Evolutionary conservation across 1,284 basidiomycete species (phyloP), one percentile per base, ranked within the genome.

Genomic region (Marasmius fiardii): DNA sequence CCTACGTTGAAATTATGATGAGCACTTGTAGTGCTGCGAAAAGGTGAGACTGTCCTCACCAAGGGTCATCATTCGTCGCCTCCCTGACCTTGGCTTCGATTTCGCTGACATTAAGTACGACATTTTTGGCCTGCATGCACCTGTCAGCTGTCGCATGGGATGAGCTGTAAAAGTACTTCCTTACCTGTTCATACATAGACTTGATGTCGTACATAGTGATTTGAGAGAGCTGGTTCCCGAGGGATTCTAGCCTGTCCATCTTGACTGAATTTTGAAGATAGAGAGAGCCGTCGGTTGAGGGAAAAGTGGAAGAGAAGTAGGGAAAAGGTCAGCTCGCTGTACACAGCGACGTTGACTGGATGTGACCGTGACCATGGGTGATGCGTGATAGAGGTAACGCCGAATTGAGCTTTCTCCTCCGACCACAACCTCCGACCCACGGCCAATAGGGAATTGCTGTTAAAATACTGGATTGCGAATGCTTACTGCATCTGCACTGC

Each of bases 21-120:
- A 24, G 28, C 5, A 21, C 14, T 43, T 7, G 18, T 43, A 37
- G 43, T 1, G 6, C n/a, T 10, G 14, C 37, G 12, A 2, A 18
- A n/a, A 23, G 31, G 2, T 20, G n/a, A 14, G 28, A 35, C 37
- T 28, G 10, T 31, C 71, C 82, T 62, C 67, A 96, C 96, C 96
- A 99, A 55, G 96, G 88, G 63, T 99, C 97, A 67, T 98, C 95
- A 65, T 98, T 99, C 7, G 97, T 99, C 2, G 97, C 96, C 62
- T 99, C 97, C 64, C 86, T 81, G 28, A 99, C 96, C 74, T 98
- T 98, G 16, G 89, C 92, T 73, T 99, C 97, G 85, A 94, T 97
- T 75, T 98, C 96, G 62, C 90, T 93, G 58, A 98, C 81, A 75
- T 98, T 98, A 63, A 98, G 80, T 16, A 98, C 95, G 61, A 92